Evolutionary conservation across 2,329 filamentous ascomycete species (phyloP).

Genomic region (Periglandula ipomoeae): DNA sequence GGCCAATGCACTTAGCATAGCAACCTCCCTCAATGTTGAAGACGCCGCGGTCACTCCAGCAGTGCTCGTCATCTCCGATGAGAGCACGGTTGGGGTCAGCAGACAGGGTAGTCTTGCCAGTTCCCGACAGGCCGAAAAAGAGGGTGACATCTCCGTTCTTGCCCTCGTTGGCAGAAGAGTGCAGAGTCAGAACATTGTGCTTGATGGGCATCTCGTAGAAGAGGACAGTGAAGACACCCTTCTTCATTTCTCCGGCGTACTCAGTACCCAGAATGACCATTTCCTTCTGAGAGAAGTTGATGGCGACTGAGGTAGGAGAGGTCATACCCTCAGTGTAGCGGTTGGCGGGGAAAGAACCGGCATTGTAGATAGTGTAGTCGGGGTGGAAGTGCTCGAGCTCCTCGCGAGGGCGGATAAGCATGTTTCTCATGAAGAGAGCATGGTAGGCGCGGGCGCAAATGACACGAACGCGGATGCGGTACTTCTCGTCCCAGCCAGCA

Average conservation of each 20-base stretch:
- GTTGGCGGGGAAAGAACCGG: constrained; percentile 96
- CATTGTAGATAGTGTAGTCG: constrained; percentile 99
- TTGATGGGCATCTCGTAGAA: constrained; percentile 99
- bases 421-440: constrained; percentile 99
- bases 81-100: constrained; percentile 92
- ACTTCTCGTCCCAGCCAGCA: constrained; percentile 97
- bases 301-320: constrained; percentile 91
- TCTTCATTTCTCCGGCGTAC: constrained; percentile 80
- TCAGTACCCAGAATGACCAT: constrained; percentile 99
- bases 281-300: constrained; percentile 99
- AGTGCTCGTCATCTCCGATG: constrained; percentile 99
- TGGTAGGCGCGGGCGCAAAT: constrained; percentile 99
- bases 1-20: constrained; percentile 97
- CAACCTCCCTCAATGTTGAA: constrained; percentile 99
- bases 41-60: constrained; percentile 92
- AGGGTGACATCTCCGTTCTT: constrained; percentile 91
- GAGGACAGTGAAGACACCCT: constrained; percentile 96
- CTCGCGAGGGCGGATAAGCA: constrained; percentile 93
- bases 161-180: constrained; percentile 98
- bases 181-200: constrained; percentile 96
- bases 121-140: constrained; percentile 98
- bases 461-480: constrained; percentile 93
- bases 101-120: constrained; percentile 96
- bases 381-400: constrained; percentile 97
- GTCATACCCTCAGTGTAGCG: constrained; percentile 98